Conservation (phyloP, 2,329 filamentous ascomycete genomes). For the Fusarium sp. region DNA sequence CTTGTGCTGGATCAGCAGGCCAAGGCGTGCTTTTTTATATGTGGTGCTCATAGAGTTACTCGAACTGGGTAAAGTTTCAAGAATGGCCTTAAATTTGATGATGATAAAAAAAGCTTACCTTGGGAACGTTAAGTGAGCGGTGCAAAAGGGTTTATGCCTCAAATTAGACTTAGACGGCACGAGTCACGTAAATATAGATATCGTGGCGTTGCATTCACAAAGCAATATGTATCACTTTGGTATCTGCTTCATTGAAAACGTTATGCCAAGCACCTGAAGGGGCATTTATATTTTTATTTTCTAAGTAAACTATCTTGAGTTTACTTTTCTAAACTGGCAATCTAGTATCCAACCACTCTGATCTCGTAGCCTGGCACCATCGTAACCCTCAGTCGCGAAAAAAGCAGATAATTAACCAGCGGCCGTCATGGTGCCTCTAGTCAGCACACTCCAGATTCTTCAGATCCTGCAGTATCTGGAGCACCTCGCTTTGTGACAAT, state of each 20-base stretch:
- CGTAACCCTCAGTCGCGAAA: accelerated
- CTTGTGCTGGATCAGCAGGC: not conserved
- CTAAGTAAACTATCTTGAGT: accelerated
- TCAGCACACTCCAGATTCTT: not conserved
- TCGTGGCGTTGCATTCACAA: accelerated
- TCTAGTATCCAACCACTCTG: accelerated
- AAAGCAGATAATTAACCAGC: no score
- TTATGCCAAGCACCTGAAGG: accelerated
- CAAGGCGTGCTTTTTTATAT: not conserved
- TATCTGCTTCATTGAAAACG: no score
- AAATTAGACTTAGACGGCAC: accelerated
- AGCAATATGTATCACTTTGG: not conserved
- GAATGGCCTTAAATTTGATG: accelerated
- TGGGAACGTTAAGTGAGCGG: accelerated
- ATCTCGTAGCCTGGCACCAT: accelerated
- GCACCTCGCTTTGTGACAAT: not conserved
- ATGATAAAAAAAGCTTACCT: accelerated
- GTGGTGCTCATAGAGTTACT: not conserved
- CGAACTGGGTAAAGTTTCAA: not conserved
- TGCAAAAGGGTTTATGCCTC: not conserved
- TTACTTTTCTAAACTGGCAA: not conserved
- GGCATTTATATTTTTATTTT: not conserved
- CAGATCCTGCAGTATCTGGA: not conserved
- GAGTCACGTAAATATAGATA: accelerated
- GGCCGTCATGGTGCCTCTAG: not conserved